A percentile compares a stretch with the other conserved stretches of the same genome.
phyloP scores from a whole-genome alignment of 352 stramenopile species.

The Pythium aphanidermatum region DNA sequence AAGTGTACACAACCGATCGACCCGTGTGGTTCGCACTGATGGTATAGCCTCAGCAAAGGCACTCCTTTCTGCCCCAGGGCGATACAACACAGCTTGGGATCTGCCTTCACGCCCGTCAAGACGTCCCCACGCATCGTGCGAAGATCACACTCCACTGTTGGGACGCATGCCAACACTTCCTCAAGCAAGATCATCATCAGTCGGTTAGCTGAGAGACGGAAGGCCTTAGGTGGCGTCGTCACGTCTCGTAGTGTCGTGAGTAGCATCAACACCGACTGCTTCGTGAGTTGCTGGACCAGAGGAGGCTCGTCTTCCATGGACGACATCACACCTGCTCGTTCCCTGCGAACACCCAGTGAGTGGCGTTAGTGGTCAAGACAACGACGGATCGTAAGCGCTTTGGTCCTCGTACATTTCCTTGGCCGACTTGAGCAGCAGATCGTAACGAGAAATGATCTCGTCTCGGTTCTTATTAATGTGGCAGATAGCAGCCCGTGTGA shows the following conservation, averaged over 20 bases:
- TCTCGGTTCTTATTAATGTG: conserved; percentile 77
- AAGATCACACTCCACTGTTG: conserved; percentile 28
- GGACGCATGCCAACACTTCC: conserved; percentile 32
- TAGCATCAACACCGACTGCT: conserved; percentile 32
- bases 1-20: conserved; percentile 18
- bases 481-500: conserved; percentile 63
- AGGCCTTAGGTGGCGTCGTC: conserved; percentile 12
- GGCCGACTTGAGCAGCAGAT: conserved; percentile 45
- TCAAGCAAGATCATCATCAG: conserved; percentile 62
- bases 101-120: conserved; percentile 23
- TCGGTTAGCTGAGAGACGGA: conserved; percentile 31
- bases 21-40: conserved; percentile 40
- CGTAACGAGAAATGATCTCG: conserved; percentile 65
- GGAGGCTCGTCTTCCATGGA: neutral
- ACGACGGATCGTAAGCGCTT: too few relatives aligned
- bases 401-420: conserved; percentile 55
- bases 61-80: conserved; percentile 31
- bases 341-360: neutral
- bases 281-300: conserved; percentile 2
- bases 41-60: conserved; percentile 42
- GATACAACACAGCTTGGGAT: conserved; percentile 29
- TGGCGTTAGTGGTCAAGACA: too few relatives aligned
- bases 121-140: conserved; percentile 24
- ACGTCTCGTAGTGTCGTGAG: conserved; percentile 43
- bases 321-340: neutral